Conservation (phyloP, 306 rosid species). For the Cicer arietinum region DNA sequence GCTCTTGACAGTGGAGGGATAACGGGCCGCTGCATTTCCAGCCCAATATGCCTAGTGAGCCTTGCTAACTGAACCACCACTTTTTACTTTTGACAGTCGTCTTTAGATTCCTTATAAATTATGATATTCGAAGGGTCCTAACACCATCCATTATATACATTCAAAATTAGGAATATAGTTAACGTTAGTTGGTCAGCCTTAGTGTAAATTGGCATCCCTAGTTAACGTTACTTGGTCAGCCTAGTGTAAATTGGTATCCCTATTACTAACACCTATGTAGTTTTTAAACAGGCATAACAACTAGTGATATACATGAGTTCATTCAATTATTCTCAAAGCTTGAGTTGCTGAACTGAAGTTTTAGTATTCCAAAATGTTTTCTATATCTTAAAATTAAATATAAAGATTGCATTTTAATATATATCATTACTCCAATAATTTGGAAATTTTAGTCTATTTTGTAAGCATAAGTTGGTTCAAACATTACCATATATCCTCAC, state of each 20-base stretch:
- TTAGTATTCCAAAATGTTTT: neutral
- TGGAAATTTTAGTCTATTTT: neutral
- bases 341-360: neutral
- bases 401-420: too few species aligned
- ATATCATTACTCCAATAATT: too few species aligned
- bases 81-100: too few species aligned
- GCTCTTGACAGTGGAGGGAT: neutral
- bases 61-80: neutral
- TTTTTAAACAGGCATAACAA: neutral
- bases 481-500: neutral
- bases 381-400: neutral
- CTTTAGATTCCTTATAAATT: too few species aligned
- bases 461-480: constrained; percentile 11
- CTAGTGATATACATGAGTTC: too few species aligned
- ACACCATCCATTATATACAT: neutral
- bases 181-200: too few species aligned
- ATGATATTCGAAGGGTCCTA: too few species aligned
- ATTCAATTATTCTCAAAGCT: too few species aligned
- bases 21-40: neutral
- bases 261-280: neutral
- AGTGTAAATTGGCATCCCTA: too few species aligned
- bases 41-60: neutral
- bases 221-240: neutral
- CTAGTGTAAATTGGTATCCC: neutral
- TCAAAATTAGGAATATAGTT: neutral